These are phyloP conservation scores for Vitis vinifera DNA, from an alignment of 164 flowering plant genomes.

Conservation along the genomic window ASM3070453v1 NC_081808.1:16849501-16850000, in stretches of 20 bases:
- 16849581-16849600: constrained; percentile 66
- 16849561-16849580: constrained; percentile 67
- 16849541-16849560: constrained; percentile 66
- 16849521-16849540: constrained; percentile 58
- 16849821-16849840: constrained; percentile 28
- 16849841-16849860: constrained; percentile 43
- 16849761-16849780: constrained; percentile 69
- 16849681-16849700: constrained; percentile 79
- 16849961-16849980: neutral
- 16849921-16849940: constrained; percentile 12
- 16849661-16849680: constrained; percentile 69
- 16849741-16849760: constrained; percentile 63
- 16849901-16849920: constrained; percentile 38
- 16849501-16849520: constrained; percentile 71
- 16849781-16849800: constrained; percentile 10
- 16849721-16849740: constrained; percentile 40
- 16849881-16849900: constrained; percentile 33
- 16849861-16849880: constrained; percentile 23
- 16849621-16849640: constrained; percentile 50
- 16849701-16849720: constrained; percentile 43
- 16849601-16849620: constrained; percentile 55
- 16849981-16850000: neutral
- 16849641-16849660: constrained; percentile 71
- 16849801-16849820: constrained; percentile 17
- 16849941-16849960: neutral